Evolutionary conservation across 2,329 filamentous ascomycete species (phyloP).

Genomic region (Colletotrichum neosansevieriae): DNA sequence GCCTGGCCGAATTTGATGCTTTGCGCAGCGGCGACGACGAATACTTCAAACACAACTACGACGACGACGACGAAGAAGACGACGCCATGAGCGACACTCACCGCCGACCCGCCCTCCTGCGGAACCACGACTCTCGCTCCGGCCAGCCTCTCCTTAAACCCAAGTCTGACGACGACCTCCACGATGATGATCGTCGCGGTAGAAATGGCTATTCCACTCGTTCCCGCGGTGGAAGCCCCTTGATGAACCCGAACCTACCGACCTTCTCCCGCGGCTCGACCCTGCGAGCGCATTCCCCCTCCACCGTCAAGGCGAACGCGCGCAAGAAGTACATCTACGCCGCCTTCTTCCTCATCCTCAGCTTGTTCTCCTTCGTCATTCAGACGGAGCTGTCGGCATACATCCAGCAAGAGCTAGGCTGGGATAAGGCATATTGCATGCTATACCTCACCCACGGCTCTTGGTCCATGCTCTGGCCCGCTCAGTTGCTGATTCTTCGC

Average conservation of each 20-base stretch:
- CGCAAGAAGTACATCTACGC: conserved; percentile 89
- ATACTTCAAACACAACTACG: conserved; percentile 48
- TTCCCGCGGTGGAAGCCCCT: conserved; percentile 36
- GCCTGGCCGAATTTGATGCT: conserved; percentile 39
- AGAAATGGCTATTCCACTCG: conserved; percentile 36
- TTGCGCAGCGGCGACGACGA: conserved; percentile 40
- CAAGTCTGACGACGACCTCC: conserved; percentile 46
- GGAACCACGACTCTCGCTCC: conserved; percentile 60
- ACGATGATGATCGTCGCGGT: conserved; percentile 43
- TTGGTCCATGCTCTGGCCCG: conserved; percentile 90
- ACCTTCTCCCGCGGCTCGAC: conserved; percentile 67
- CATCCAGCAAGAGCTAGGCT: conserved; percentile 90
- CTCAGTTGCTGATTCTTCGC: conserved; percentile 83
- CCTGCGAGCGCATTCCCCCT: conserved; percentile 78
- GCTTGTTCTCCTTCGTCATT: conserved; percentile 87
- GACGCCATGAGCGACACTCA: conserved; percentile 58
- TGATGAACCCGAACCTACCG: conserved; percentile 40
- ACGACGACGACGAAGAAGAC: conserved; percentile 51
- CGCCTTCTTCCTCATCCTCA: conserved; percentile 83
- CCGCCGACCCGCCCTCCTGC: conserved; percentile 60
- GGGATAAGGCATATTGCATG: conserved; percentile 99
- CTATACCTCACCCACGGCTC: conserved; percentile 97
- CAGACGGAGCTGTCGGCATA: conserved; percentile 97
- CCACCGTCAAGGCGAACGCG: conserved; percentile 62
- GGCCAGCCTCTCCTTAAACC: conserved; percentile 56